phyloP scores from a whole-genome alignment of 768 basidiomycete genomes.

The Kwoniella europaea region DNA sequence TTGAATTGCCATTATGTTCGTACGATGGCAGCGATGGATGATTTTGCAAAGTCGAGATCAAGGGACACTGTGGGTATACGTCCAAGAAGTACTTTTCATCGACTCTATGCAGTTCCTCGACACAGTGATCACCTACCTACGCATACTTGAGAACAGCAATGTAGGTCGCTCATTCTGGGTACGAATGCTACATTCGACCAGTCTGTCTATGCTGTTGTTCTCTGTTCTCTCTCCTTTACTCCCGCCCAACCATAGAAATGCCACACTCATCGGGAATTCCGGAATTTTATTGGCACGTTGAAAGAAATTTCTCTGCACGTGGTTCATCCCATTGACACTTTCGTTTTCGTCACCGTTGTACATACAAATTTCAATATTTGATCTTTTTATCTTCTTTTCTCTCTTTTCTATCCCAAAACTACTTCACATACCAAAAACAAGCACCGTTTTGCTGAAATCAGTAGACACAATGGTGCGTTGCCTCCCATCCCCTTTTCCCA shows the following conservation, averaged over 20 bases:
- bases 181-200: too few relatives aligned
- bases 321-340: background rate
- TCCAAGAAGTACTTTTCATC: too few relatives aligned
- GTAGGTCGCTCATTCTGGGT: too few relatives aligned
- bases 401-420: slow-evolving; percentile 22
- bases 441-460: slow-evolving; percentile 39
- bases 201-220: too few relatives aligned
- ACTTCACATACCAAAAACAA: slow-evolving; percentile 11
- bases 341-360: background rate
- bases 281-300: background rate
- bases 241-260: background rate
- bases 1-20: too few relatives aligned
- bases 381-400: slow-evolving; percentile 1
- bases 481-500: background rate
- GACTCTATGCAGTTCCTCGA: too few relatives aligned
- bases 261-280: background rate
- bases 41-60: too few relatives aligned
- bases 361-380: slow-evolving; percentile 2
- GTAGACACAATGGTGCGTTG: slow-evolving; percentile 43
- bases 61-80: too few relatives aligned
- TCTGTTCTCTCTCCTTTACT: too few relatives aligned
- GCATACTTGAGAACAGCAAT: too few relatives aligned
- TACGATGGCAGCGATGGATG: too few relatives aligned
- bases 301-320: slow-evolving; percentile 4
- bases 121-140: too few relatives aligned